Base-by-base conservation (phyloP, 805 yeast genomes). In the Monosporozyma solicola region DNA sequence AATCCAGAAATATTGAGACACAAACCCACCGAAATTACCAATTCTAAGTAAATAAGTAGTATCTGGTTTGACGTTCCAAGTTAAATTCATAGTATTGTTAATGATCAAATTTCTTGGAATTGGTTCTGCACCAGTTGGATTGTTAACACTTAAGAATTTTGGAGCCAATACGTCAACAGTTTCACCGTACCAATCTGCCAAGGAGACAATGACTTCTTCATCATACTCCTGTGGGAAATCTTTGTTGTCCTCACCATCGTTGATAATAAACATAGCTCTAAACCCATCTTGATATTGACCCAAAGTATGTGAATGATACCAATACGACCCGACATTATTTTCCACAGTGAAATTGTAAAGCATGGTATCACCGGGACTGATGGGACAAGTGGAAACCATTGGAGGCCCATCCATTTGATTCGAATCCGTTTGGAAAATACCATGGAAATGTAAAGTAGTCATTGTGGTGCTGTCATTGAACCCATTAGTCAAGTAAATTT, bases 61-160 rank as follows among this genome's bases (percentile, higher is more conserved):
- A 72, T 82, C 82, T 7, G 98, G 96, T 72, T 87, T 65, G 53
- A 92, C 95, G 8, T 72, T 59, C 85, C 89, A 82, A n/a, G 91
- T 80, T 64, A 79, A 74, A 70, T 86, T 85, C 63, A 76, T 79
- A 11, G 96, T 84, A 66, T 90, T 89, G 73, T 92, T 92, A 69
- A 90, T 75, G 61, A 94, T 77, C 60, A 86, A 70, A 66, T 74
- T 73, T 59, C 87, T 85, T 8, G 99, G 99, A 60, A 94, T 83
- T 50, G 99, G 99, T 73, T 94, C 99, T 46, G 98, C 97, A 65
- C 99, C 99, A 9, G 97, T 88, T 54, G 99, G 99, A 71, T 94
- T 94, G 74, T 76, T 83, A 57, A 83, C 67, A 59, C 73, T 80
- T 74, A 90, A 66, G 73, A 94, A 91, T 39, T 61, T 54, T 16